phyloP scores from a whole-genome alignment of 139 green algal genomes.

The Monoraphidium neglectum region DNA sequence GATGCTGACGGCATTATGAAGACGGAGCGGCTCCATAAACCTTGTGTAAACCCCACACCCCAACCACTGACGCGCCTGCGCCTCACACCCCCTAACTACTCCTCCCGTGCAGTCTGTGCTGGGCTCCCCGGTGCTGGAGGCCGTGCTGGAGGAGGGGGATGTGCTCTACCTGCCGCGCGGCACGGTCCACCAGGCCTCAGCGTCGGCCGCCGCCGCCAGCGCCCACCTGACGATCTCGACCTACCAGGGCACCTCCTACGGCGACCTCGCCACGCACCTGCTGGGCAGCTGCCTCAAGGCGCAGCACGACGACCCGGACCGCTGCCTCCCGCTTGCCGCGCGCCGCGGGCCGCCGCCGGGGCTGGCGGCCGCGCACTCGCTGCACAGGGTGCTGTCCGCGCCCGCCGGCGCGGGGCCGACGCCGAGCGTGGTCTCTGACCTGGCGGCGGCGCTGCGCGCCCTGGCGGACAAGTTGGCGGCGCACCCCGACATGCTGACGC shows the following conservation, averaged over 20 bases:
- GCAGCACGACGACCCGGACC: slow-evolving; percentile 12
- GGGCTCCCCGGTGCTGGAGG: slow-evolving; percentile 60
- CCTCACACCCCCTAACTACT: no score
- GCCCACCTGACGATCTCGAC: slow-evolving; percentile 76
- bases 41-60: no score
- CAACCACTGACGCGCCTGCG: no score
- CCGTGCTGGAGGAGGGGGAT: slow-evolving; percentile 73
- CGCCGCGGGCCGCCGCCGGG: slow-evolving; percentile 44
- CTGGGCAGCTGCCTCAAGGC: slow-evolving; percentile 15
- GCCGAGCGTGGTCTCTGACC: background rate
- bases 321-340: slow-evolving; percentile 39
- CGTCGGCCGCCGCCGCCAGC: slow-evolving; percentile 12
- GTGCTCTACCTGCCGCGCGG: slow-evolving; percentile 89
- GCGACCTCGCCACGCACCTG: slow-evolving; percentile 34
- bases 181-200: slow-evolving; percentile 70
- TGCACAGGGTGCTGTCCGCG: slow-evolving; percentile 25
- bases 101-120: slow-evolving; percentile 47
- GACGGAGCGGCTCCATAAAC: no score
- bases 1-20: no score
- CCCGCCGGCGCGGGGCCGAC: slow-evolving; percentile 1
- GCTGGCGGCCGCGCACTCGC: slow-evolving; percentile 29
- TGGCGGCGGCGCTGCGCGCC: slow-evolving; percentile 40
- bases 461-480: slow-evolving; percentile 54
- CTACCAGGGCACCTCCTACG: slow-evolving; percentile 68
- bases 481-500: slow-evolving; percentile 17